These are phyloP conservation scores for Cotoneaster glaucophyllus DNA, from an alignment of 306 rosid species.

Conservation along the genomic window DNA sequence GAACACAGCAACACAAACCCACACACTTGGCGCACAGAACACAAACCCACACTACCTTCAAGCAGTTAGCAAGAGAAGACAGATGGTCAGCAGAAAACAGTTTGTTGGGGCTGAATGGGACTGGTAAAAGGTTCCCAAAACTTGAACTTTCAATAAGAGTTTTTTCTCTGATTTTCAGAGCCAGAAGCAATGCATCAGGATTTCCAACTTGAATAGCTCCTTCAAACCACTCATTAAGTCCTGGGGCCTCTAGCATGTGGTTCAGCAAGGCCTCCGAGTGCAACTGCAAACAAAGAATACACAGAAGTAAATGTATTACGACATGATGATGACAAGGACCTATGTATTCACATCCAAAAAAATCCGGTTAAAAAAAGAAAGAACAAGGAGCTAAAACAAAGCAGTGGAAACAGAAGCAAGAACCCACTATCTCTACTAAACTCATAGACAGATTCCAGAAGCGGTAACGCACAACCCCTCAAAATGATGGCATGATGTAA, in stretches of 20 bases:
- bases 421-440: background rate
- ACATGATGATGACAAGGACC: background rate
- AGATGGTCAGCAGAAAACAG: constrained; percentile 65
- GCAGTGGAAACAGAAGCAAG: background rate
- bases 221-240: constrained; percentile 72
- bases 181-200: constrained; percentile 88
- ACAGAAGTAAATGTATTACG: background rate
- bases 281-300: constrained; percentile 42
- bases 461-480: background rate
- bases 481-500: background rate
- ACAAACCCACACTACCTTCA: constrained; percentile 50
- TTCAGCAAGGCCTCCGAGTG: constrained; percentile 44
- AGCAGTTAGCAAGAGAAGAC: constrained; percentile 57
- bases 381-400: background rate
- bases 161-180: constrained; percentile 57
- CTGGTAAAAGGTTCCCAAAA: constrained; percentile 63
- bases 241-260: constrained; percentile 75
- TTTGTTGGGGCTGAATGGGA: constrained; percentile 53
- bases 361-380: background rate
- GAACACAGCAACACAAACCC: background rate
- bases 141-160: constrained; percentile 33
- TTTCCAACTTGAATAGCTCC: constrained; percentile 72
- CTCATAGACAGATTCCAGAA: background rate
- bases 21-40: background rate
- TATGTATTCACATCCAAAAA: background rate